Percentiles rank a stretch among this genome's conserved stretches.
Evolutionary conservation across 768 basidiomycete species (phyloP).

Genomic region (Epithele typhae): DNA sequence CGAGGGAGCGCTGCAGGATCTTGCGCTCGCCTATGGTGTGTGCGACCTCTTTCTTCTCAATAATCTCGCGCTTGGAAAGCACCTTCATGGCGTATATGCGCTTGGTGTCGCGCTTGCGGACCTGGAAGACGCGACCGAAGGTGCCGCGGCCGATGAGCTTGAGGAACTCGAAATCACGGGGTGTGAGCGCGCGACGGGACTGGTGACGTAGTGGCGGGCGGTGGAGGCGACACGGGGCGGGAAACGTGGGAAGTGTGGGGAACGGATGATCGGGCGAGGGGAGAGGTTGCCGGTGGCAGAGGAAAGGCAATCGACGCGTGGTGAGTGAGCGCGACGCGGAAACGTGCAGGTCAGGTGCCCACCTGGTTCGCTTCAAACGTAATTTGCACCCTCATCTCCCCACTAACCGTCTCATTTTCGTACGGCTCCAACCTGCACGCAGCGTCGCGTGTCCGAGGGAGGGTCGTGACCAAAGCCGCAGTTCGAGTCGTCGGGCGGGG

Average conservation of each 20-base stretch:
- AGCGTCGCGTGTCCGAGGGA: too few species aligned
- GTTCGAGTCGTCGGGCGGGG: too few species aligned
- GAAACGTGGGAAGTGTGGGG: neutral
- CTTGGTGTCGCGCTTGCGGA: conserved; percentile 95
- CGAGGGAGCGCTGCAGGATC: conserved; percentile 89
- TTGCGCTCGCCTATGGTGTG: conserved; percentile 99
- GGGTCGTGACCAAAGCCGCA: too few species aligned
- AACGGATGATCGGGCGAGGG: conserved; percentile 2
- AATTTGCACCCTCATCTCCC: conserved; percentile 92
- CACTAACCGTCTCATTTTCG: conserved; percentile 80
- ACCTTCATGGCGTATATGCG: conserved; percentile 99
- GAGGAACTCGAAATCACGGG: conserved; percentile 96
- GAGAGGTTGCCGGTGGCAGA: neutral
- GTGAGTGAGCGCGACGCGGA: conserved; percentile 1
- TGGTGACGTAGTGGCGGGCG: conserved; percentile 26
- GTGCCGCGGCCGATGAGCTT: conserved; percentile 98
- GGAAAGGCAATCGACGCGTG: neutral
- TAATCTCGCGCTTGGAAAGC: conserved; percentile 96
- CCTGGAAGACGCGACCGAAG: conserved; percentile 98
- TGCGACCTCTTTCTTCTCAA: conserved; percentile 98
- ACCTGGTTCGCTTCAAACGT: conserved; percentile 92
- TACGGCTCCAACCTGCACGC: conserved; percentile 59
- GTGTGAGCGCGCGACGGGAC: conserved; percentile 85
- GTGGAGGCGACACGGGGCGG: neutral
- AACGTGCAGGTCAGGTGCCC: conserved; percentile 25